Evolutionary conservation across 2,329 filamentous ascomycete species (phyloP), one percentile per base, ranked within the genome.

Genomic region (Cladosporium sp.): DNA sequence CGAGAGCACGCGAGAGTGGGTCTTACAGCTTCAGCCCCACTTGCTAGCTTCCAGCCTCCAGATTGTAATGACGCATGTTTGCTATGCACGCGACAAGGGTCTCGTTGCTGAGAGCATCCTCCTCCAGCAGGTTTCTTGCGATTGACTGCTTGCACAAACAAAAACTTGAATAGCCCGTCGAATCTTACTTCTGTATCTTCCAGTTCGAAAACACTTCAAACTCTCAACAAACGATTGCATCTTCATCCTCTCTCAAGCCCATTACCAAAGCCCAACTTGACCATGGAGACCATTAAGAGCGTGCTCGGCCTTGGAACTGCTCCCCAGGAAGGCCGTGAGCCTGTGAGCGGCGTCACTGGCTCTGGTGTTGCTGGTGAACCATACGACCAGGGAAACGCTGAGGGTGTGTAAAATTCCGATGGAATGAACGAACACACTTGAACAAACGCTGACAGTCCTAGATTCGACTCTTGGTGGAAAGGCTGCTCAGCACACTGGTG

Each of bases 361-460:
- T 81, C 89, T 74, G 89, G 90, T 5, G 83, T 84, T 26, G 83
- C 82, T 51, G 86, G 85, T 14, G 89, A 94, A 76, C 92, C 92
- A 0, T 96, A 88, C 72, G 92, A 95, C 74, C 87, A 87, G 65
- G 92, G 92, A 58, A 95, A 95, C 76, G 79, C 86, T n/a, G 83
- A 86, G 81, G 84, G 82, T 87, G 64, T 39, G 46, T 30, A 7
- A 26, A 10, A n/a, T 36, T 2, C 30, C 18, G 2, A 16, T 39
- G 23, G 11, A 21, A 6, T 5, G n/a, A 21, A 46, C 39, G 39
- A 21, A 13, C 13, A n/a, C n/a, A 3, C 14, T 28, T 43, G 26
- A 14, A 53, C 59, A 53, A 53, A 51, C 32, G 34, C 60, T 63
- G 25, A 63, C 34, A 63, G 48, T 18, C 25, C 4, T 46, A 63